Base-by-base conservation (phyloP, 768 basidiomycete species). In the Tricholomella constricta region DNA sequence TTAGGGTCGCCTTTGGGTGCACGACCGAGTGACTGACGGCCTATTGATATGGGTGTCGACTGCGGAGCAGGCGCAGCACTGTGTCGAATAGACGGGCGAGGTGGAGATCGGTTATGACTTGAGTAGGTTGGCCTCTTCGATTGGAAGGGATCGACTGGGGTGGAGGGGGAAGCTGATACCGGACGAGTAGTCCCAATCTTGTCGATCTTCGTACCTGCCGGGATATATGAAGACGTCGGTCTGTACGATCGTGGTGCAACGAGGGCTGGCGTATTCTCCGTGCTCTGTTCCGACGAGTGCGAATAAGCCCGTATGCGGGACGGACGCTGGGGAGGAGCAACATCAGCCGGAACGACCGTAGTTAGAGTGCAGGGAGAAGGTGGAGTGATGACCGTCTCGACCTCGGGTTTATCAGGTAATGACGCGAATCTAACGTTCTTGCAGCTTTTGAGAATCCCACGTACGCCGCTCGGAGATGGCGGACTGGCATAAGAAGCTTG, bases 361-460 rank as follows among this genome's bases (percentile, higher is more conserved):
- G 43, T n/a, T 11, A 54, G 54, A 12, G 54, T 52, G 23, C 17
- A 36, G 17, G 46, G 38, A 27, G 19, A 25, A 20, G 45, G 31
- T 22, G 6, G 25, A 22, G 32, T 35, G 31, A 32, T 14, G 45
- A 46, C 23, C 19, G 29, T 37, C 10, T 52, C 35, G 10, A 29
- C 47, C 20, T 20, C 35, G 14, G 46, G 35, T 41, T 55, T 59
- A 20, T 57, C 60, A 11, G 72, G 71, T 36, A 71, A 58, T 38
- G 69, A 68, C 12, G 72, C 72, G 57, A 79, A 79, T 38, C 77
- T 72, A 49, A 79, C 78, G 36, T 68, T 77, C 53, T 74, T 78
- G 62, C 62, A 67, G 49, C 64, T 67, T 52, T 74, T 75, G 31
- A 75, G 62, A 29, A 75, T 73, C 34, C 73, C 69, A 20, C 69